These are phyloP conservation scores for Mycothermus thermophilus DNA, from an alignment of 495 filamentous ascomycete genomes.

Conservation along the genomic window DNA sequence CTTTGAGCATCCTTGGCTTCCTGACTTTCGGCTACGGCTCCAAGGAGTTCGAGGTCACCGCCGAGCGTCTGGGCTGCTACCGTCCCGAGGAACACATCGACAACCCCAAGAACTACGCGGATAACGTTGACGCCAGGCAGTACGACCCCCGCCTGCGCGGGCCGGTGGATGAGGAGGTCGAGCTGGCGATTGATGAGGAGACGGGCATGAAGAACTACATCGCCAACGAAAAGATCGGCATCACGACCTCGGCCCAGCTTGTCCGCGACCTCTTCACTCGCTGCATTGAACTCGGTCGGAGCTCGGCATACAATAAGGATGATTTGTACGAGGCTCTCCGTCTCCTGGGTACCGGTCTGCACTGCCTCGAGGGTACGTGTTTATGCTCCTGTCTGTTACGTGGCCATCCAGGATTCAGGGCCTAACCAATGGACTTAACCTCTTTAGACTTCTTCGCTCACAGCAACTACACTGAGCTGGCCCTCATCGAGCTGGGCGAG, in stretches of 20 bases:
- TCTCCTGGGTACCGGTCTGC: constrained; percentile 69
- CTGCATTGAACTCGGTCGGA: constrained; percentile 59
- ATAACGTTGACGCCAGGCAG: constrained; percentile 70
- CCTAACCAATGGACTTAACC: background rate
- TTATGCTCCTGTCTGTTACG: background rate
- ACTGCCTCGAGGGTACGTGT: constrained; percentile 62
- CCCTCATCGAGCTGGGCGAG: constrained; percentile 73
- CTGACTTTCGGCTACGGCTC: constrained; percentile 71
- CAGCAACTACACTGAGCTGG: constrained; percentile 80
- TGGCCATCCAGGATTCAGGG: too few species aligned
- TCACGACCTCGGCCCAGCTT: constrained; percentile 62
- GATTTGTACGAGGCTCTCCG: constrained; percentile 78
- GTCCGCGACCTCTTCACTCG: constrained; percentile 57
- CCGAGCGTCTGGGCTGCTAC: constrained; percentile 77
- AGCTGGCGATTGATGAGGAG: constrained; percentile 59
- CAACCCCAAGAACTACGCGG: constrained; percentile 62
- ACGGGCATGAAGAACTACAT: constrained; percentile 91
- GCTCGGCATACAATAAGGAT: constrained; percentile 57
- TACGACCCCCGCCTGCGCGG: constrained; percentile 69
- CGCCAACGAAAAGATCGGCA: constrained; percentile 59
- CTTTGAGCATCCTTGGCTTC: constrained; percentile 50
- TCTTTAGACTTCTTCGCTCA: constrained; percentile 66
- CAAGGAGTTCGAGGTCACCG: constrained; percentile 80
- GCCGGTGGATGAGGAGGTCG: constrained; percentile 62
- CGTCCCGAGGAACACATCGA: constrained; percentile 82